Evolutionary conservation across 75 land plant species (phyloP), one percentile per base, ranked within the genome.

Genomic region (Sequoia sempervirens): DNA sequence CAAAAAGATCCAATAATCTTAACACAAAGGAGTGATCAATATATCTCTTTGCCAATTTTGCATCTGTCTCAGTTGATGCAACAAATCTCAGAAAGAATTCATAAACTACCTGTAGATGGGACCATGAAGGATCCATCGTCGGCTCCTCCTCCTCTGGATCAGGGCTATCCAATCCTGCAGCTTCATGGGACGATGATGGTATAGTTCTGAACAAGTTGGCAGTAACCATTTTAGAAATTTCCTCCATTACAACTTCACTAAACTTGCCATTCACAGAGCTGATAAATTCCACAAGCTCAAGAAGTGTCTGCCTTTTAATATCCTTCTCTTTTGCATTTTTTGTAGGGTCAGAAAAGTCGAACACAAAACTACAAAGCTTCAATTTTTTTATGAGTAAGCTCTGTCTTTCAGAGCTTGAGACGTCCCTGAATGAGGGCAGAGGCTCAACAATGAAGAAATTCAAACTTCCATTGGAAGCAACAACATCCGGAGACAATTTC

Each of bases 111-210:
- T 95, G 97, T 56, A 95, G 82, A 82, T 95, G 97, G 13, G 93
- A 88, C 97, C 97, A 95, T 75, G 95, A 91, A 54, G 97, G 97
- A 75, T 95, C 97, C 96, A 95, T 92, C 43, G 85, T 82, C 8
- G 96, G 96, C 84, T 95, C 97, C 79, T 95, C 97, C 73, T 96
- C 98, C 81, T 96, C 98, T 69, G 91, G 75, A 85, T 96, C 98
- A 88, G 91, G 90, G 28, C 70, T 87, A 69, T 96, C 98, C 43
- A 90, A 64, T 28, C 83, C 88, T 54, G 85, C 90, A 46, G 89
- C 91, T 52, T 92, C 97, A 18, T 93, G 89, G 36, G 93, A 90
- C n/a, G 93, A 89, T 64, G 90, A 73, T 74, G 94, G 86, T 46
- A 91, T 86, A 15, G 90, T 82, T 78, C 97, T 84, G 75, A 95